phyloP scores from a whole-genome alignment of 768 basidiomycete species.

The Roridomyces roridus region DNA sequence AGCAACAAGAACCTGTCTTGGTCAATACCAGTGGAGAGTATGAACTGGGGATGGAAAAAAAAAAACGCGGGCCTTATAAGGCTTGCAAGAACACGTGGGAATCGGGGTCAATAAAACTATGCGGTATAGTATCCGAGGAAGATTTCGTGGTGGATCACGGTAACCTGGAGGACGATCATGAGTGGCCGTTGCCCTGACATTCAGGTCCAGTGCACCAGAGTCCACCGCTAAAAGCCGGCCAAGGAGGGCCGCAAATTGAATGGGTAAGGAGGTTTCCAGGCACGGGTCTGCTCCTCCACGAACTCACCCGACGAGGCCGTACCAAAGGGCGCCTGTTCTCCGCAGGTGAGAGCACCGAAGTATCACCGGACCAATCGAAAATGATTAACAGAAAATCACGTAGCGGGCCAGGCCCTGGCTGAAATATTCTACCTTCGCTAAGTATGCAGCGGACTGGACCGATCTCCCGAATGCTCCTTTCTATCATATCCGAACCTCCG shows the following conservation, averaged over 20 bases:
- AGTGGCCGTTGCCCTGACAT: constrained; percentile 2
- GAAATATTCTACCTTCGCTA: too few relatives aligned
- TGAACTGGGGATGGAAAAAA: constrained; percentile 4
- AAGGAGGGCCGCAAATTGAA: too few relatives aligned
- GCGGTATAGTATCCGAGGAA: neutral
- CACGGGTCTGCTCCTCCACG: neutral
- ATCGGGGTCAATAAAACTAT: constrained; percentile 5
- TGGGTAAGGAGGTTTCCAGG: too few relatives aligned
- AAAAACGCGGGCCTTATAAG: constrained; percentile 12
- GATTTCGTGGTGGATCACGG: neutral
- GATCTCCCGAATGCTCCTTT: neutral
- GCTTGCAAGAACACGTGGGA: neutral
- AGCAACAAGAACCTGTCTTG: constrained; percentile 63
- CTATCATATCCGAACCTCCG: constrained; percentile 47
- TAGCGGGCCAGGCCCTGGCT: too few relatives aligned
- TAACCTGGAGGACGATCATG: neutral
- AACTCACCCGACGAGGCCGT: too few relatives aligned
- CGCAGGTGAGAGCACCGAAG: too few relatives aligned
- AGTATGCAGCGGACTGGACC: too few relatives aligned
- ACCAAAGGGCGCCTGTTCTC: too few relatives aligned
- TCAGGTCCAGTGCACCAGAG: too few relatives aligned
- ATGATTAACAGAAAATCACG: too few relatives aligned
- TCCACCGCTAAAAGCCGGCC: too few relatives aligned
- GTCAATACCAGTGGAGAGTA: constrained; percentile 43
- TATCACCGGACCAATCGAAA: too few relatives aligned